phyloP scores from a whole-genome alignment of 176 grass and related monocot species.

The Otatea glauca region DNA sequence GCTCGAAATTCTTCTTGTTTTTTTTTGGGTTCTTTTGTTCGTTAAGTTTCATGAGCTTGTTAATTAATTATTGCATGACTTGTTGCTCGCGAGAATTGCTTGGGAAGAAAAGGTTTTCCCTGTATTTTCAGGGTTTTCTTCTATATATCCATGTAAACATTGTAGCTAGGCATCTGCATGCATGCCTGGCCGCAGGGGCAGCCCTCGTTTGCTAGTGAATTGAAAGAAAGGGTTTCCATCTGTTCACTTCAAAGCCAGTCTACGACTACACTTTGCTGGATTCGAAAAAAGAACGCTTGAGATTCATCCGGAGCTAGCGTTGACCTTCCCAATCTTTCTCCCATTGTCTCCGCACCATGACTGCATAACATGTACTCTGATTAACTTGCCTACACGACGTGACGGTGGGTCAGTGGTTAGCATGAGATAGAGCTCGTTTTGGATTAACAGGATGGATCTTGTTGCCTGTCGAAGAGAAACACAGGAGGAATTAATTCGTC shows the following conservation, averaged over 20 bases:
- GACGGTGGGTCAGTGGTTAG: background rate
- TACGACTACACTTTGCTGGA: too few relatives aligned
- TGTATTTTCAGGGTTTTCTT: background rate
- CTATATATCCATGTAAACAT: background rate
- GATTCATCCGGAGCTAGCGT: background rate
- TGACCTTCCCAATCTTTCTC: background rate
- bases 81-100: constrained; percentile 26
- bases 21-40: constrained; percentile 30
- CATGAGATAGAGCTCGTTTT: background rate
- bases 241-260: background rate
- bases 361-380: background rate
- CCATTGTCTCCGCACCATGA: background rate
- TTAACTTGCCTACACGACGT: background rate
- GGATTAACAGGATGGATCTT: background rate
- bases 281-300: background rate
- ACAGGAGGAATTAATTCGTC: background rate
- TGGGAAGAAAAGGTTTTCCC: constrained; percentile 21
- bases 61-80: constrained; percentile 30
- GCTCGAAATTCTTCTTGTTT: background rate
- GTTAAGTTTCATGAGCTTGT: constrained; percentile 36
- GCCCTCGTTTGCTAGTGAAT: background rate
- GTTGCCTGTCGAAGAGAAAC: background rate
- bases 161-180: background rate
- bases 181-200: constrained; percentile 1
- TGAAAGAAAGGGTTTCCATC: background rate